phyloP scores from a whole-genome alignment of 345 rosid species.

The Arabidopsis thaliana region DNA sequence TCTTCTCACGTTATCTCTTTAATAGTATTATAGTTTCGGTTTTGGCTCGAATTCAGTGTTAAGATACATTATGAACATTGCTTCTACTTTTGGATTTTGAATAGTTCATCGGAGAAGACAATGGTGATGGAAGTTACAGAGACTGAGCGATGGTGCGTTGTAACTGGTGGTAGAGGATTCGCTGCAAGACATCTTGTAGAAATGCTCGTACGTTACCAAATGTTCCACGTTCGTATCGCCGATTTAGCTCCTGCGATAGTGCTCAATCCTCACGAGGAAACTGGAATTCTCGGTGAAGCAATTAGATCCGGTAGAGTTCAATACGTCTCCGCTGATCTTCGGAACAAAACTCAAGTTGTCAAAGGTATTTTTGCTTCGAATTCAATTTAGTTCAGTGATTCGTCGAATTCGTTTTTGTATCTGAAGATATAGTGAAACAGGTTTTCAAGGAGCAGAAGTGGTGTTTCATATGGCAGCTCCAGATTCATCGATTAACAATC shows the following conservation, averaged over 20 bases:
- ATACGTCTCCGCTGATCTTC: slow-evolving; percentile 73
- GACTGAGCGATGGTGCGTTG: slow-evolving; percentile 75
- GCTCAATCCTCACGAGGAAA: slow-evolving; percentile 63
- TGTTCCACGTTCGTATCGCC: slow-evolving; percentile 68
- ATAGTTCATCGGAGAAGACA: slow-evolving; percentile 21
- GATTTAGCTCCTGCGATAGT: slow-evolving; percentile 68
- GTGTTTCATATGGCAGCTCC: slow-evolving; percentile 99
- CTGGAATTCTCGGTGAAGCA: slow-evolving; percentile 68
- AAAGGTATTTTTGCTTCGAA: slow-evolving; percentile 51
- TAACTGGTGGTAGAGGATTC: slow-evolving; percentile 95
- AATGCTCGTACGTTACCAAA: slow-evolving; percentile 61
- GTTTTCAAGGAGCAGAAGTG: slow-evolving; percentile 73
- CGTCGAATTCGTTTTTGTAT: background rate
- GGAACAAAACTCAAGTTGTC: slow-evolving; percentile 72
- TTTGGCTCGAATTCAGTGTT: background rate
- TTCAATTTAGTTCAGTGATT: background rate
- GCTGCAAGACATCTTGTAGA: slow-evolving; percentile 89
- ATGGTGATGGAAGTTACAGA: slow-evolving; percentile 46
- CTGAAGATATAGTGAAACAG: slow-evolving; percentile 47
- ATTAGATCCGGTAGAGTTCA: slow-evolving; percentile 68
- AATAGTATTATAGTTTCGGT: slow-evolving; percentile 4
- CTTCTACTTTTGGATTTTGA: background rate
- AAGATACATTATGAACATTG: background rate
- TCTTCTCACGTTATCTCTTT: background rate
- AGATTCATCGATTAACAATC: slow-evolving; percentile 79